Evolutionary conservation across 371 early-diverging fungal genomes (phyloP), one percentile per base, ranked within the genome.

Genomic region (Saksenaea vasiformis): DNA sequence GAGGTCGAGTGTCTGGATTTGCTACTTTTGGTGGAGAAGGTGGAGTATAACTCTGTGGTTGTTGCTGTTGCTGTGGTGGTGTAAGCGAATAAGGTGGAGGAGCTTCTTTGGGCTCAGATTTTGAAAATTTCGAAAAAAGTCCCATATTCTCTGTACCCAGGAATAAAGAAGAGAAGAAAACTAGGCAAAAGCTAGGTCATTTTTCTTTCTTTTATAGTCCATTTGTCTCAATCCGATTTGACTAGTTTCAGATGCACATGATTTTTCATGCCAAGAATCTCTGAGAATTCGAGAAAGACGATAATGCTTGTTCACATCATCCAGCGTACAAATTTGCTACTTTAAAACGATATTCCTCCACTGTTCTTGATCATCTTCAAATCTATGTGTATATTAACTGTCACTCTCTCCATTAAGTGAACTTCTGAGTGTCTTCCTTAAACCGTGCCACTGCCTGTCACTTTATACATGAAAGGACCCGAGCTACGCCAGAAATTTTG

Each of bases 1-100:
- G 63, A 9, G 54, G 56, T 28, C 82, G 56, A 34, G 58, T 47
- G 36, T 81, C 82, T 15, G 79, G 77, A 22, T 81, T 81, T 22
- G 57, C 56, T 11, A 65, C 65, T 54, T 65, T 28, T 4, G 69
- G 60, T 14, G 73, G 70, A 5, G 77, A 70, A 26, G 78, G 72
- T 47, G 80, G 80, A 17, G 80, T 72, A 27, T 74, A 74, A 54
- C 72, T 69, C 37, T 64, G 61, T 58, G 62, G 61, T 14, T 67
- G 51, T 34, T 31, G 17, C 14, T 41, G 41, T 41, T 41, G 2
- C 22, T 62, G 15, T 15, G 34, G 28, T 55, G 24, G 28, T n/a
- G 61, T 35, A 22, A 57, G 43, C 27, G 70, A 31, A 60, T 71
- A 70, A 1, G 74, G 58, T 10, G 70, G 74, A 10, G 71, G 74